Base-by-base conservation (phyloP, 2,329 filamentous ascomycete species). In the Fusarium acutatum region DNA sequence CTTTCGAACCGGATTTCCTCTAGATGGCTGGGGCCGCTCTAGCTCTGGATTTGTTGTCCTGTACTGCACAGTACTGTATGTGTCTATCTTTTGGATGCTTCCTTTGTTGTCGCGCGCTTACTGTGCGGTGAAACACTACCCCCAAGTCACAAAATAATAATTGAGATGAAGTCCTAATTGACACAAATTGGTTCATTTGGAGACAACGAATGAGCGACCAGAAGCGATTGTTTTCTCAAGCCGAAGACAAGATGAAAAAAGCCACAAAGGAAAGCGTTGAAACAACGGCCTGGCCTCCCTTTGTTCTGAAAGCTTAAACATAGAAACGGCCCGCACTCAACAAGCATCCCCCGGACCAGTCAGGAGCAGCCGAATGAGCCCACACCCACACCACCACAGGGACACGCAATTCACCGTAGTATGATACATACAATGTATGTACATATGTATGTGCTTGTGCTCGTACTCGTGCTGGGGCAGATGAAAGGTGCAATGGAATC, bases 201-300 rank as follows among this genome's bases (percentile, higher is more conserved):
- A 28, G 50, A 32, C 26, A 47, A 59, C 60, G 62, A 69, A 64
- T 67, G 47, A 59, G 46, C 57, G 41, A n/a, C 26, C 32, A 30
- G 60, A 63, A 47, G 37, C 22, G n/a, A 44, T 44, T 46, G 57
- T 54, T 64, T 26, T 30, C 38, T 41, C 47, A 62, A 57, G 40
- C 32, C 32, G 13, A 59, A 68, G 40, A 64, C 58, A 34, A 62
- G 58, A 62, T 58, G 69, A 76, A 59, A 44, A 66, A 49, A 41
- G 54, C 67, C 52, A 64, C 63, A 64, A 69, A 67, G 58, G 61
- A 60, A 50, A 49, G 40, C 56, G 56, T 70, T 77, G 75, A 77
- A 77, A 77, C 75, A 76, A 70, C 71, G 66, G 74, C 63, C 60
- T 72, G 32, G 35, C 32, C 47, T 56, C 54, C 63, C 59, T 74